Percentiles rank a stretch among this genome's conserved stretches.
Conservation (phyloP, 192 early-diverging fungal genomes). For the Coemansia sp. region DNA sequence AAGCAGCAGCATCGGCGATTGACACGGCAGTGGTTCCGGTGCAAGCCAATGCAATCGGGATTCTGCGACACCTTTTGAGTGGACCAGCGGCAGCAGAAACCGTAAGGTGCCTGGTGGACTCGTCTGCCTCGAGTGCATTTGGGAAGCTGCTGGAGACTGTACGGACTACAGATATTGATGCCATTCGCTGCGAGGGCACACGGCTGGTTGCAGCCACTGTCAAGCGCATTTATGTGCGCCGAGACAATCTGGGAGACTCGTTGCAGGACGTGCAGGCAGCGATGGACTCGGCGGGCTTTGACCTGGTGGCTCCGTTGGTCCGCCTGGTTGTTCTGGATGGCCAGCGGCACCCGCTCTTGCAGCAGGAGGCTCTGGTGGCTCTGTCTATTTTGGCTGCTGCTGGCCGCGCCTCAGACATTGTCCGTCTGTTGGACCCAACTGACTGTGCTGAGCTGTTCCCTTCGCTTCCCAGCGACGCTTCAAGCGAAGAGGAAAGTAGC, state of each 20-base stretch:
- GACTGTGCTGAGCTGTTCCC: conserved; percentile 4
- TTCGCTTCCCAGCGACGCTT: background rate
- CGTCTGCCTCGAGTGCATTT: conserved; percentile 8
- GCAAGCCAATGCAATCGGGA: conserved; percentile 45
- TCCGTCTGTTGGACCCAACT: conserved; percentile 10
- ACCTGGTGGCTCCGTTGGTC: conserved; percentile 35
- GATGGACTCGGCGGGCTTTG: conserved; percentile 5
- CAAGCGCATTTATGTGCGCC: conserved; percentile 21
- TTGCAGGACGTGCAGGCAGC: background rate
- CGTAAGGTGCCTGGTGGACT: conserved; percentile 10
- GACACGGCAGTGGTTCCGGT: conserved; percentile 44
- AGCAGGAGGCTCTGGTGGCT: conserved; percentile 48
- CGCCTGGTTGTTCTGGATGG: conserved; percentile 38
- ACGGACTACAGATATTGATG: conserved; percentile 36
- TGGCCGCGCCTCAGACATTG: conserved; percentile 8
- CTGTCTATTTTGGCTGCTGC: conserved; percentile 33
- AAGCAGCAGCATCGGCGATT: conserved; percentile 15
- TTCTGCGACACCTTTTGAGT: conserved; percentile 33
- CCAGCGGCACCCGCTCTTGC: conserved; percentile 43
- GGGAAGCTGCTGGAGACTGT: conserved; percentile 19
- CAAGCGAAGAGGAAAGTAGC: no score
- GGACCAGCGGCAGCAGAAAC: background rate
- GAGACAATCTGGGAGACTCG: background rate
- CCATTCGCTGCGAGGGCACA: conserved; percentile 50
- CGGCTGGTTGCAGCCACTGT: conserved; percentile 31